Evolutionary conservation across 176 grass and related monocot species (phyloP).

Genomic region (Phoenix dactylifera): DNA sequence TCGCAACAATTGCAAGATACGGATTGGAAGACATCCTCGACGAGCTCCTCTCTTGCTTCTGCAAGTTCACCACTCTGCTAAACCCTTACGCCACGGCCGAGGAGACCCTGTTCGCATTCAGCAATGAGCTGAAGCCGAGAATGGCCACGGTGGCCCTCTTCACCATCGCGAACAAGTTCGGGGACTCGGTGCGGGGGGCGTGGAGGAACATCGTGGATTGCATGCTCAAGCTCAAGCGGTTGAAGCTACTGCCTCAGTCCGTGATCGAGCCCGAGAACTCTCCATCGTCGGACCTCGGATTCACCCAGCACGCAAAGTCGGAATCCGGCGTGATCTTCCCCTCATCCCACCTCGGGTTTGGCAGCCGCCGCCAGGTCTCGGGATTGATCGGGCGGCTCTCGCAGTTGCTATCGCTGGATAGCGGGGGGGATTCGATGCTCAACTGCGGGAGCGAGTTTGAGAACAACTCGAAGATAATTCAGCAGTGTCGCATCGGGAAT

Average conservation of each 20-base stretch:
- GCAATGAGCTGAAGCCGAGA: slow-evolving; percentile 76
- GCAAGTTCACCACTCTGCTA: slow-evolving; percentile 87
- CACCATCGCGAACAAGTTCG: slow-evolving; percentile 86
- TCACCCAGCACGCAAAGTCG: slow-evolving; percentile 18
- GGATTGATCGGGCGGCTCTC: slow-evolving; percentile 89
- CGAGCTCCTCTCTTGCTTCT: slow-evolving; percentile 90
- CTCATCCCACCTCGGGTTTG: slow-evolving; percentile 34
- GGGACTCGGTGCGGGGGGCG: slow-evolving; percentile 53
- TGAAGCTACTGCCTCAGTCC: slow-evolving; percentile 63
- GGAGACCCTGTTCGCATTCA: slow-evolving; percentile 82
- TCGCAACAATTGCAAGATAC: slow-evolving; percentile 65
- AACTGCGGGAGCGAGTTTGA: slow-evolving; percentile 67
- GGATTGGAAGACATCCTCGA: slow-evolving; percentile 74
- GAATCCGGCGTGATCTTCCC: slow-evolving; percentile 72
- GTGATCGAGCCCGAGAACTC: slow-evolving; percentile 32
- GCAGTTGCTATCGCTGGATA: slow-evolving; percentile 70
- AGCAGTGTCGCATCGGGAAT: slow-evolving; percentile 72
- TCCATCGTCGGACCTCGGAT: neutral
- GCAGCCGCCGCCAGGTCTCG: slow-evolving; percentile 51
- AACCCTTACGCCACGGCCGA: slow-evolving; percentile 81
- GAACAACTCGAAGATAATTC: slow-evolving; percentile 82
- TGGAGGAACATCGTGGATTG: slow-evolving; percentile 89
- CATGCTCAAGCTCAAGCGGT: slow-evolving; percentile 84
- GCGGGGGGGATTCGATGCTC: slow-evolving; percentile 44
- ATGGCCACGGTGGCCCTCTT: slow-evolving; percentile 86